Conservation (phyloP, 108 stramenopile genomes). For the Nitzschia sp. region DNA sequence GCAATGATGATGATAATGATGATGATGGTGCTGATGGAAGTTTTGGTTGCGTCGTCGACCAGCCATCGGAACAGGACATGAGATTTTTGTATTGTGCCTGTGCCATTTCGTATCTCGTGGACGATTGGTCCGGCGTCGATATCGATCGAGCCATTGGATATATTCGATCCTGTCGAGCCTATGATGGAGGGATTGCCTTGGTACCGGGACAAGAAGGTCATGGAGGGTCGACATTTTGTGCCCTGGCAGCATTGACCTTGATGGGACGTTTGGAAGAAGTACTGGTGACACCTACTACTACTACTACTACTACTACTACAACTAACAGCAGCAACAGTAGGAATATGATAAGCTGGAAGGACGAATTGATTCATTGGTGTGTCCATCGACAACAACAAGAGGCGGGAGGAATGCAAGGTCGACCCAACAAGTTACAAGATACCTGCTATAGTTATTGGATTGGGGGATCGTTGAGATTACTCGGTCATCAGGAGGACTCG, state of each 20-base stretch:
- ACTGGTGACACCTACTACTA: no score
- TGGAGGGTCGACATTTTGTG: slow-evolving; percentile 89
- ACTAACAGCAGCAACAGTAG: no score
- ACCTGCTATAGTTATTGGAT: slow-evolving; percentile 94
- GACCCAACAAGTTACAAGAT: slow-evolving; percentile 86
- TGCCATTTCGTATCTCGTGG: slow-evolving; percentile 62
- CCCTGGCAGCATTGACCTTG: slow-evolving; percentile 63
- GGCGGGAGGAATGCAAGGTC: slow-evolving; percentile 79
- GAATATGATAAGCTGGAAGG: no score
- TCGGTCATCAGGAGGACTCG: slow-evolving; percentile 31
- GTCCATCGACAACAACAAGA: slow-evolving; percentile 54
- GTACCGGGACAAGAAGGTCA: slow-evolving; percentile 77
- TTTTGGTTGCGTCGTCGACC: slow-evolving; percentile 30
- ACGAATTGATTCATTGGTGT: slow-evolving; percentile 72
- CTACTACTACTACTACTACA: no score
- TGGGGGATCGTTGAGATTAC: slow-evolving; percentile 76
- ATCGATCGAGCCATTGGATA: slow-evolving; percentile 28
- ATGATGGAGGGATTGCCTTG: slow-evolving; percentile 72
- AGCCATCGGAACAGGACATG: slow-evolving; percentile 74
- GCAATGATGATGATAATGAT: no score
- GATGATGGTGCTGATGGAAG: slow-evolving; percentile 42
- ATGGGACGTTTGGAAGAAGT: slow-evolving; percentile 51
- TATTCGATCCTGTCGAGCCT: slow-evolving; percentile 56
- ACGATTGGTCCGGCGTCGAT: slow-evolving; percentile 47
- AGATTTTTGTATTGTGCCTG: slow-evolving; percentile 89